Evolutionary conservation across 2,329 filamentous ascomycete species (phyloP).

Genomic region (Phaeosphaeriaceae sp.): DNA sequence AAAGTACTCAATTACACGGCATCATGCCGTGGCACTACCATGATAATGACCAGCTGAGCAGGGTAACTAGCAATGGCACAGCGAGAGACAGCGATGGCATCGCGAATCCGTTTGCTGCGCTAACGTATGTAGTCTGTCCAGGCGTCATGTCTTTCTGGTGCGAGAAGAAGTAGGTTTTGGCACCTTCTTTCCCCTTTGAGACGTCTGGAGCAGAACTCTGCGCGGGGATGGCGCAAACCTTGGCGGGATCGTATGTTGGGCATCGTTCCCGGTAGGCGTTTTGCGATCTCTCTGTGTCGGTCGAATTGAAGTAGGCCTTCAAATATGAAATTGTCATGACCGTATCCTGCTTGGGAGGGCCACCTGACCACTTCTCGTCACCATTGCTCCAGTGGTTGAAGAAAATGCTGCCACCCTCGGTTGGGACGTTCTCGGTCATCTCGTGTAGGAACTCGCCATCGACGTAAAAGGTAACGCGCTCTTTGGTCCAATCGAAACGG

Average conservation of each 20-base stretch:
- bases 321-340: slow-evolving; percentile 71
- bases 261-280: slow-evolving; percentile 42
- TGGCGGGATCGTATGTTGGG: slow-evolving; percentile 31
- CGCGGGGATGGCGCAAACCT: slow-evolving; percentile 44
- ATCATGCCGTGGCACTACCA: slow-evolving; percentile 19
- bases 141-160: slow-evolving; percentile 33
- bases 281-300: slow-evolving; percentile 44
- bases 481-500: slow-evolving; percentile 75
- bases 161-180: slow-evolving; percentile 48
- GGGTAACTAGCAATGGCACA: slow-evolving; percentile 30
- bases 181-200: slow-evolving; percentile 28
- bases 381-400: slow-evolving; percentile 82
- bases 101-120: slow-evolving; percentile 24
- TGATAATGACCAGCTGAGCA: slow-evolving; percentile 36
- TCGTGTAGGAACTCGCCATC: slow-evolving; percentile 65
- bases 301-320: slow-evolving; percentile 82
- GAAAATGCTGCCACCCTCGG: slow-evolving; percentile 68
- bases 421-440: slow-evolving; percentile 66
- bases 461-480: slow-evolving; percentile 71
- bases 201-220: slow-evolving; percentile 40
- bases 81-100: slow-evolving; percentile 26
- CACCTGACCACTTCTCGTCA: slow-evolving; percentile 72
- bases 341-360: slow-evolving; percentile 70
- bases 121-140: slow-evolving; percentile 36
- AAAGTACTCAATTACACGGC: slow-evolving; percentile 12